Evolutionary conservation across 495 filamentous ascomycete species (phyloP), one percentile per base, ranked within the genome.

Genomic region (Aspergillus diversus): DNA sequence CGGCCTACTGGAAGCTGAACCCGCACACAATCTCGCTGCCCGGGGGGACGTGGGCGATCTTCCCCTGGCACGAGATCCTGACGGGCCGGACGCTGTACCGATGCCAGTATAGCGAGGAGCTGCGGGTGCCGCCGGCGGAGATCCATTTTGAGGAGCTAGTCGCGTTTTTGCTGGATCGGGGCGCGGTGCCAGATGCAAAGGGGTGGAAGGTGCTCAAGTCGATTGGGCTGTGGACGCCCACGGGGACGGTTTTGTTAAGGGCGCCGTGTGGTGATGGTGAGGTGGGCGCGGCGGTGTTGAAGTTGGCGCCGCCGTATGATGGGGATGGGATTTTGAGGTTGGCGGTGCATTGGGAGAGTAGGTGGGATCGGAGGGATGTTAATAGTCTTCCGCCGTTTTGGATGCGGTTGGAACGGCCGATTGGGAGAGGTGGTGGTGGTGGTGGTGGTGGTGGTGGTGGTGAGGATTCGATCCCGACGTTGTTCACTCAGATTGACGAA

Each of bases 351-450:
- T 57, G 55, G 55, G 35, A 37, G 5, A 12, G 16, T 15, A 9
- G 35, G 1, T 57, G 55, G 55, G 55, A 57, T 32, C 15, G 7
- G 35, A n/a, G 55, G 4, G 31, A 46, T 57, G 55, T 57, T 35
- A 32, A 46, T 37, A 57, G 55, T 57, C 21, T 57, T 1, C 55
- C 55, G 55, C 55, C 55, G n/a, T 57, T 57, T n/a, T 57, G 55
- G 55, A 57, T 57, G 55, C 34, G 55, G 37, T 17, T 57, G 15
- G 39, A 11, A 31, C 35, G 55, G 17, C 35, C 35, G 34, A n/a
- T 21, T 5, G 16, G 16, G 11, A 11, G 5, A 6, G 5, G n/a
- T 2, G 39, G 39, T 43, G 8, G 17, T 5, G 32, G 33, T 7
- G 52, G 9, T 13, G 32, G n/a, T n/a, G 5, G n/a, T 2, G 39